Base-by-base conservation (phyloP, 2,329 filamentous ascomycete genomes). In the Trichocomaceae sp. region DNA sequence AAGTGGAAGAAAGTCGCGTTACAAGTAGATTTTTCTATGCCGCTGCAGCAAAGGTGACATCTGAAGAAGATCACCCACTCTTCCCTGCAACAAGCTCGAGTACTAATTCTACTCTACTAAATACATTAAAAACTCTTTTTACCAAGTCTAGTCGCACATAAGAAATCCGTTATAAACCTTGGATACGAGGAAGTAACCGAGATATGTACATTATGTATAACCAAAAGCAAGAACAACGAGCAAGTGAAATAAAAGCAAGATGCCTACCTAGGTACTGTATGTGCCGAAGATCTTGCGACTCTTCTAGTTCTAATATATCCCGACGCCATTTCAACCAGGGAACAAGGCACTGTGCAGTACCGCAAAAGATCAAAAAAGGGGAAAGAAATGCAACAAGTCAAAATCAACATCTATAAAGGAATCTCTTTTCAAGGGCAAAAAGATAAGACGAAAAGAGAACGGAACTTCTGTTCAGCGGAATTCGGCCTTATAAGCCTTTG, bases 401-500 rank as follows among this genome's bases (percentile, higher is more conserved):
- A 19, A 17, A 20, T 19, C 20, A 15, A 29, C 13, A 33, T 29
- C 37, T 29, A 50, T 50, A 39, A 22, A 37, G 12, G 33, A 23
- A 19, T 48, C 22, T 33, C 20, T 10, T 17, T 33, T 19, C n/a
- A 48, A 48, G 13, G 31, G 8, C 10, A 31, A 19, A 35, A 35
- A 15, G 4, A 33, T 33, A 33, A 12, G 29, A 33, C 29, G 29
- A 33, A 33, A 33, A 12, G 29, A 8, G 29, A 47, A 20, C 6
- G 10, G 20, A 7, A 19, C 17, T 9, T 33, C 26, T n/a, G 7
- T 29, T 9, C 26, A 29, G 26, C 26, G 31, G 12, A 48, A 22
- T 29, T 29, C 23, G 15, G 22, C 10, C 10, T 29, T 56, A 56
- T 52, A 56, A 50, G 19, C 20, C 54, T 26, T 52, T 77, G 61